A percentile compares a stretch with the other conserved stretches of the same genome.
Conservation (phyloP, 768 basidiomycete genomes). For the Mycena vitilis region DNA sequence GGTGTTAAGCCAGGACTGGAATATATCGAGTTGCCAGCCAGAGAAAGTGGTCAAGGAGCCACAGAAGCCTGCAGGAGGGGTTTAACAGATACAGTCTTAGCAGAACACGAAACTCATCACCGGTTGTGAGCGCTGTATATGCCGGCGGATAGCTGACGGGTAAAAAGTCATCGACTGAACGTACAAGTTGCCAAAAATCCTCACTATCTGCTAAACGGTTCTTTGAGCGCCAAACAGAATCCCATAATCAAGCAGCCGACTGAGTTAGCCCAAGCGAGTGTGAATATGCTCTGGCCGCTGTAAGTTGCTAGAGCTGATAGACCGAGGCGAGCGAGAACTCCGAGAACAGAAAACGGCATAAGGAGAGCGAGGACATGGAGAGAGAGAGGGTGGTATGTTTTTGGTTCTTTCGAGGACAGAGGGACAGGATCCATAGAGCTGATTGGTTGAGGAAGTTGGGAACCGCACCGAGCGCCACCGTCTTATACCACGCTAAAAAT, state of each 20-base stretch:
- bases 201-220: constrained; percentile 80
- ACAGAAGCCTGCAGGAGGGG: constrained; percentile 79
- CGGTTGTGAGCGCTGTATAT: constrained; percentile 90
- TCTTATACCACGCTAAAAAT: constrained; percentile 4
- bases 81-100: background rate
- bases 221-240: constrained; percentile 74
- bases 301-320: constrained; percentile 80
- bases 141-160: constrained; percentile 83
- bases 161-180: constrained; percentile 3
- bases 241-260: constrained; percentile 96
- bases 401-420: constrained; percentile 45
- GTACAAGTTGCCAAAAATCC: constrained; percentile 41
- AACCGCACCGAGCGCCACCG: background rate
- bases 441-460: background rate
- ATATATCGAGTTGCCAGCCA: constrained; percentile 92
- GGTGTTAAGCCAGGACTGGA: constrained; percentile 85
- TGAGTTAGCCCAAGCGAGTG: constrained; percentile 87
- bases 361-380: constrained; percentile 76
- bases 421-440: constrained; percentile 43
- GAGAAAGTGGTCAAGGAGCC: constrained; percentile 98
- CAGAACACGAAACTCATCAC: constrained; percentile 48
- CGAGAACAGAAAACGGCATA: constrained; percentile 85
- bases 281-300: constrained; percentile 80
- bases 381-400: constrained; percentile 64
- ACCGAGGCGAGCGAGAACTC: constrained; percentile 86